Percentiles rank a stretch among this genome's conserved stretches.
These are phyloP conservation scores for Aspergillus brasiliensis DNA, from an alignment of 2,329 filamentous ascomycete species.

Conservation along the genomic window DNA sequence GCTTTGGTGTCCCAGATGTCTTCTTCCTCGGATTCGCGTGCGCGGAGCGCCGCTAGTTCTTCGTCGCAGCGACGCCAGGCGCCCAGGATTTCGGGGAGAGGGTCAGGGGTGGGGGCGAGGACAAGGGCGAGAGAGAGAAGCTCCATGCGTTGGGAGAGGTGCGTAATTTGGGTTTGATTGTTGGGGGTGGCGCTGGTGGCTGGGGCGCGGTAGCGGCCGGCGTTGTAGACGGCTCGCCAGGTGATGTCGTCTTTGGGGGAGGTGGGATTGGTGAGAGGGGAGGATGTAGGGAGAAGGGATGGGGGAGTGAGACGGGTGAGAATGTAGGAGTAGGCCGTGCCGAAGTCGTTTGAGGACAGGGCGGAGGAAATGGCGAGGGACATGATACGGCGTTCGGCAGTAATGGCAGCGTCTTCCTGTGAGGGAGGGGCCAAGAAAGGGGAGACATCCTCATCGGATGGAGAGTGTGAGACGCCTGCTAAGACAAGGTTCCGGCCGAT, in stretches of 20 bases:
- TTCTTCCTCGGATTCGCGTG: slow-evolving; percentile 58
- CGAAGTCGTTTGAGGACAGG: slow-evolving; percentile 50
- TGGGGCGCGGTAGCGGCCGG: slow-evolving; percentile 56
- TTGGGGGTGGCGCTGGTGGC: slow-evolving; percentile 31
- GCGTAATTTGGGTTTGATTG: slow-evolving; percentile 51
- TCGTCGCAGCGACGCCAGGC: slow-evolving; percentile 67
- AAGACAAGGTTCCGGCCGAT: slow-evolving; percentile 62
- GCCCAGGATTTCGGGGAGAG: slow-evolving; percentile 62
- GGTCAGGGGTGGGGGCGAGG: slow-evolving; percentile 58
- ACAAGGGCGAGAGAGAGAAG: slow-evolving; percentile 63
- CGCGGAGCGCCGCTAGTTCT: slow-evolving; percentile 57
- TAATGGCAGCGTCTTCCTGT: slow-evolving; percentile 33
- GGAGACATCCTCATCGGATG: slow-evolving; percentile 23
- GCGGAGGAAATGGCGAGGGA: slow-evolving; percentile 50
- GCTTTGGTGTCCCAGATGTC: slow-evolving; percentile 60
- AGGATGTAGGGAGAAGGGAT: slow-evolving; percentile 34
- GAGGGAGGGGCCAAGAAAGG: slow-evolving; percentile 15
- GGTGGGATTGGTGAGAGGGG: slow-evolving; percentile 30
- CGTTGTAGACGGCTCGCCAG: slow-evolving; percentile 66
- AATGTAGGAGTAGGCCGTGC: slow-evolving; percentile 68
- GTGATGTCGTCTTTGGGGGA: slow-evolving; percentile 57
- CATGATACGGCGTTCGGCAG: slow-evolving; percentile 50
- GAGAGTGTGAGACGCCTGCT: slow-evolving; percentile 41
- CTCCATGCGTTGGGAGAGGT: slow-evolving; percentile 66
- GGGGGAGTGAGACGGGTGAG: slow-evolving; percentile 56